Conservation (phyloP, 345 rosid genomes). For the Camelina neglecta region DNA sequence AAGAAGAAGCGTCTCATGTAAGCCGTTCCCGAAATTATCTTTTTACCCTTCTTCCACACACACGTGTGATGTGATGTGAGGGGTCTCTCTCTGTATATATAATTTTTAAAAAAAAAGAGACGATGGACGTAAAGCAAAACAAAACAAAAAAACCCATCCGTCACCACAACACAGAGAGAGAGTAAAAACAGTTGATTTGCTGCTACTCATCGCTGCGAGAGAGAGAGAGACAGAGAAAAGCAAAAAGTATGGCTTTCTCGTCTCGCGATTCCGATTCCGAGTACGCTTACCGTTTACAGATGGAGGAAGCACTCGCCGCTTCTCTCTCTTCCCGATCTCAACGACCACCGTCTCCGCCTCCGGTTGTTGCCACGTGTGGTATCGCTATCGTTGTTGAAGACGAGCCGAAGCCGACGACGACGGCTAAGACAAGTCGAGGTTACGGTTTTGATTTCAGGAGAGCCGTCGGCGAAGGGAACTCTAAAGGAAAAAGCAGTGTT, state of each 20-base stretch:
- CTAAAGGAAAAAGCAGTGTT: constrained; percentile 23
- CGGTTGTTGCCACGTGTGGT: constrained; percentile 7
- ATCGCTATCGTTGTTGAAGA: constrained; percentile 39
- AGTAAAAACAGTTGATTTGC: neutral
- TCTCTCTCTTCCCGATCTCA: constrained; percentile 44
- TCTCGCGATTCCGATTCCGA: constrained; percentile 49
- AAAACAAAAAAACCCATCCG: neutral
- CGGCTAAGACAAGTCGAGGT: constrained; percentile 43
- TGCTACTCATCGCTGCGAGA: neutral
- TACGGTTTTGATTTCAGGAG: constrained; percentile 42
- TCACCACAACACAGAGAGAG: neutral
- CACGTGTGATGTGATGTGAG: neutral
- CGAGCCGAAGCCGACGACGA: constrained; percentile 34
- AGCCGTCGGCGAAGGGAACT: constrained; percentile 53
- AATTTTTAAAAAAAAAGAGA: too few relatives aligned
- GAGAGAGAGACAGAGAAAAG: neutral
- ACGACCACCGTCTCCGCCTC: constrained; percentile 27
- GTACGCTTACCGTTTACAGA: constrained; percentile 58
- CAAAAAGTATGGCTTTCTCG: constrained; percentile 35
- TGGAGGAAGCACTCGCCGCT: constrained; percentile 54
- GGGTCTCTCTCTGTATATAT: neutral
- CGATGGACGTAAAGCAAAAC: neutral
- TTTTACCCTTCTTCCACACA: neutral
- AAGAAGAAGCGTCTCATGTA: neutral
- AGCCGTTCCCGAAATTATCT: neutral